Conservation (phyloP, 1,284 basidiomycete species). For the Moniliella sp. region DNA sequence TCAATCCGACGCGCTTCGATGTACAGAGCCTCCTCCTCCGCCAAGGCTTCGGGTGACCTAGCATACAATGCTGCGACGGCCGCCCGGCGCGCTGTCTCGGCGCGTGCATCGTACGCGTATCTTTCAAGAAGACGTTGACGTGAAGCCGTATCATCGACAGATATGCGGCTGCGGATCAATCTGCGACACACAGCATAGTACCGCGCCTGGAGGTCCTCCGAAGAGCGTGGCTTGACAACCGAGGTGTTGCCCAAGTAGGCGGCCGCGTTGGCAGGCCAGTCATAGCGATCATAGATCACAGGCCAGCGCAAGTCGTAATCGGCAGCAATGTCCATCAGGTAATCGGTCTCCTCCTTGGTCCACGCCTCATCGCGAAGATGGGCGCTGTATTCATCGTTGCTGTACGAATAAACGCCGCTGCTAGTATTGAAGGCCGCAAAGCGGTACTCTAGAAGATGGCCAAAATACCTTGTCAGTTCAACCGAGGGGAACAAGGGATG, state of each 20-base stretch:
- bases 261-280: conserved; percentile 40
- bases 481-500: too few relatives aligned
- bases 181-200: conserved; percentile 82
- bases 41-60: conserved; percentile 65
- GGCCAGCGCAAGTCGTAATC: conserved; percentile 77
- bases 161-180: conserved; percentile 51
- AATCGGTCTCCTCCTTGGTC: conserved; percentile 83
- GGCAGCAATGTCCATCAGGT: conserved; percentile 59
- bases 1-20: conserved; percentile 80
- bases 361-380: conserved; percentile 64
- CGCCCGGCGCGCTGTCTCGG: conserved; percentile 68
- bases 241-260: too few relatives aligned
- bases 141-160: conserved; percentile 19
- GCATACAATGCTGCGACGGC: conserved; percentile 66
- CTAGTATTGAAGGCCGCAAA: conserved; percentile 62
- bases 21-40: conserved; percentile 86
- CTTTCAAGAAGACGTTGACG: conserved; percentile 23
- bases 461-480: too few relatives aligned
- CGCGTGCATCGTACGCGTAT: conserved; percentile 43
- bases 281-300: conserved; percentile 72
- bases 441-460: conserved; percentile 38
- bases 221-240: conserved; percentile 9
- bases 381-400: conserved; percentile 68
- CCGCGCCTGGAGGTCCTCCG: conserved; percentile 73
- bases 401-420: conserved; percentile 54